A percentile compares a stretch with the other conserved stretches of the same genome.
Conservation (phyloP, 257 asterid genomes). For the Capsicum rhomboideum region DNA sequence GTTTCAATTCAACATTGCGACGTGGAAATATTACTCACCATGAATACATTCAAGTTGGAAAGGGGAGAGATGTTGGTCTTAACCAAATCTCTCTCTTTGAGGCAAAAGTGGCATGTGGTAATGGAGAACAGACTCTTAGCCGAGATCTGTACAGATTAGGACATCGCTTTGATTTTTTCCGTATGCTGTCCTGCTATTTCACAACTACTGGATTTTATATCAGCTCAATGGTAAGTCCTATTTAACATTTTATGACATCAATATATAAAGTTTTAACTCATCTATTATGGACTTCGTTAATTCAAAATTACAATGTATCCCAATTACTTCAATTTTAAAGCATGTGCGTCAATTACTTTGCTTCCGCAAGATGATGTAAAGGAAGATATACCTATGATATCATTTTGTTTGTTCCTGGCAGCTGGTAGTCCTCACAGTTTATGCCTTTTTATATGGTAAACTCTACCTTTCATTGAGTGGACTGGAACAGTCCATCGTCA, state of each 20-base stretch:
- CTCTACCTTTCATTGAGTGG: slow-evolving; percentile 88
- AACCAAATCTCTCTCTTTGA: slow-evolving; percentile 94
- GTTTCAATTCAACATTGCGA: slow-evolving; percentile 82
- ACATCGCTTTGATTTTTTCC: slow-evolving; percentile 94
- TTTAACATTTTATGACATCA: background rate
- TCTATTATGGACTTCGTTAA: background rate
- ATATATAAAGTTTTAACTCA: background rate
- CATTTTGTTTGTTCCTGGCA: slow-evolving; percentile 24
- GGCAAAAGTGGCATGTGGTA: slow-evolving; percentile 97
- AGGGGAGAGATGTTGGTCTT: slow-evolving; percentile 95
- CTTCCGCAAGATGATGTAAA: background rate
- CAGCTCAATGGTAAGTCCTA: slow-evolving; percentile 76
- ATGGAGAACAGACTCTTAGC: slow-evolving; percentile 92
- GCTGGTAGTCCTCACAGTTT: slow-evolving; percentile 86
- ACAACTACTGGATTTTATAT: slow-evolving; percentile 88
- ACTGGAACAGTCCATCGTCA: slow-evolving; percentile 64
- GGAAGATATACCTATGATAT: background rate
- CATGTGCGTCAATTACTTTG: background rate
- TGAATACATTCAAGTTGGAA: slow-evolving; percentile 92
- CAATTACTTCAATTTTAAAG: background rate
- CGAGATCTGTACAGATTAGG: slow-evolving; percentile 95
- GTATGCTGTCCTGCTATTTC: slow-evolving; percentile 78
- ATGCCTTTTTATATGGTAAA: slow-evolving; percentile 78
- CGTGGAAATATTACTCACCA: slow-evolving; percentile 93
- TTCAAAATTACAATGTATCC: background rate